phyloP scores from a whole-genome alignment of 2,329 filamentous ascomycete species.

The Sporothrix globosa region DNA sequence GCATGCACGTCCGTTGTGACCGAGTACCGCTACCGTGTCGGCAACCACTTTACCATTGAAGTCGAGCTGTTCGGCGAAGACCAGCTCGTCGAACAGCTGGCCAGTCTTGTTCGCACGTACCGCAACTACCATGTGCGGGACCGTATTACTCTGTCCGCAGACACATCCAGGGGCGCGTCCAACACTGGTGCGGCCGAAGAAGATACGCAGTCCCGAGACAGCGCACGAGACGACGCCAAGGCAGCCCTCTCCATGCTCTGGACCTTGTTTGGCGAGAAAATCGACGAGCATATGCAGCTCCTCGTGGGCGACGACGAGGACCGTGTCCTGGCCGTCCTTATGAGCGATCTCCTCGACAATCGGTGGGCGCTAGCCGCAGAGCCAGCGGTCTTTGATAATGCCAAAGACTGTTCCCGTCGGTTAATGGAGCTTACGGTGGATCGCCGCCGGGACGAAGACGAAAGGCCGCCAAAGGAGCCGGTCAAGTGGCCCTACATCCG shows the following conservation, averaged over 20 bases:
- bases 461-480: conserved; percentile 12
- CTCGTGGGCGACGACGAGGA: background rate
- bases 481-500: conserved; percentile 13
- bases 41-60: conserved; percentile 7
- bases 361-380: background rate
- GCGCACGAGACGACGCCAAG: background rate
- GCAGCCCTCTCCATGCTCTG: conserved; percentile 4
- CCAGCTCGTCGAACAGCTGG: conserved; percentile 15
- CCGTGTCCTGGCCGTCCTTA: background rate
- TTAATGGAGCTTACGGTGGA: conserved; percentile 10
- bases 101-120: conserved; percentile 2
- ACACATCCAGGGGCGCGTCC: background rate
- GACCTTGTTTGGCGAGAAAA: conserved; percentile 3
- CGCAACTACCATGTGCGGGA: conserved; percentile 10
- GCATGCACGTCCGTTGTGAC: conserved; percentile 8
- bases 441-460: background rate
- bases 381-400: background rate
- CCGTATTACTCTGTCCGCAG: background rate
- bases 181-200: background rate
- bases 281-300: background rate
- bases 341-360: background rate
- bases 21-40: conserved; percentile 2
- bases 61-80: conserved; percentile 14
- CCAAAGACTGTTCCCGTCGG: background rate
- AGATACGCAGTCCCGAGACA: background rate